phyloP scores from a whole-genome alignment of 257 asterid genomes.

The Fraxinus anomala region DNA sequence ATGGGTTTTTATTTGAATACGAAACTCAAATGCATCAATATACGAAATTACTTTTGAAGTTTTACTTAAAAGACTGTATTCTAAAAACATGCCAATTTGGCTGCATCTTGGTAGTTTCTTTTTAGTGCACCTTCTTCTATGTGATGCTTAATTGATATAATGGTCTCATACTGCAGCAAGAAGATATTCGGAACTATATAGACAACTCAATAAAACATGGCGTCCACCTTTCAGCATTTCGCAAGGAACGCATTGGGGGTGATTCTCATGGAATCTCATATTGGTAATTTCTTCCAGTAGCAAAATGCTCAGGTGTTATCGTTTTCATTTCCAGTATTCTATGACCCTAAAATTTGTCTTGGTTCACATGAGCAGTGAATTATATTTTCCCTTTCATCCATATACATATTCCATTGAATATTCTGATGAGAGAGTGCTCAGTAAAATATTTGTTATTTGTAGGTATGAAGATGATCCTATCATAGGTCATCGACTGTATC shows the following conservation, averaged over 20 bases:
- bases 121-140: not conserved
- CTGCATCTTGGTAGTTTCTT: not conserved
- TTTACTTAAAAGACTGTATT: not conserved
- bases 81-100: slow-evolving; percentile 18
- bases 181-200: slow-evolving; percentile 81
- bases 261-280: slow-evolving; percentile 80
- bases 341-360: not conserved
- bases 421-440: slow-evolving; percentile 7
- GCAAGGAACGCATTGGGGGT: slow-evolving; percentile 92
- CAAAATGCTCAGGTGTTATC: not conserved
- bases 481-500: slow-evolving; percentile 85
- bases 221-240: slow-evolving; percentile 62
- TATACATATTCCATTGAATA: not conserved
- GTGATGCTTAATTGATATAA: slow-evolving; percentile 12
- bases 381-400: slow-evolving; percentile 1
- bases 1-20: not conserved
- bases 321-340: slow-evolving; percentile 4
- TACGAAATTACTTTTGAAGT: not conserved
- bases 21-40: not conserved
- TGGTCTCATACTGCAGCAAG: slow-evolving; percentile 80
- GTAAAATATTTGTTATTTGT: slow-evolving; percentile 16
- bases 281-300: slow-evolving; percentile 56
- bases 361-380: not conserved
- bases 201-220: slow-evolving; percentile 84
- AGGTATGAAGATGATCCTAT: slow-evolving; percentile 96